Conservation (phyloP, 2,329 filamentous ascomycete genomes). For the Penicillium sp. region DNA sequence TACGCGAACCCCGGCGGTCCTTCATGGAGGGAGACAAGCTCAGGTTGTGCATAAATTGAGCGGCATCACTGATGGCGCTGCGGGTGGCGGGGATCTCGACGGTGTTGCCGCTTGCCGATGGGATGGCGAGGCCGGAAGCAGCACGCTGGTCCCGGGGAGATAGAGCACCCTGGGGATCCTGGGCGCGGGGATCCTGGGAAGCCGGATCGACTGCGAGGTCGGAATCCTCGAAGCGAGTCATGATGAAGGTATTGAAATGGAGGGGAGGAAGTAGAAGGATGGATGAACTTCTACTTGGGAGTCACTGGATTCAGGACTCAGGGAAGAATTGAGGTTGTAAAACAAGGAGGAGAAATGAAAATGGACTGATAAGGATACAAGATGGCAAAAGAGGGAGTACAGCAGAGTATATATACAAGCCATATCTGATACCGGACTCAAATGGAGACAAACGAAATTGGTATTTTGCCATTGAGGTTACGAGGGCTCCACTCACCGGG, state of each 20-base stretch:
- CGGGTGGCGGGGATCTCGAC: slow-evolving; percentile 63
- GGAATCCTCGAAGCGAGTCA: slow-evolving; percentile 54
- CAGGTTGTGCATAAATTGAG: slow-evolving; percentile 64
- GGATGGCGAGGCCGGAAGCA: slow-evolving; percentile 33
- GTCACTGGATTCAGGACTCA: slow-evolving; percentile 9
- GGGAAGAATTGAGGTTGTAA: slow-evolving; percentile 3
- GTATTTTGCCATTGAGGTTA: slow-evolving; percentile 13
- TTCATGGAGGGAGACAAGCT: slow-evolving; percentile 59
- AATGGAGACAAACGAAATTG: slow-evolving; percentile 10
- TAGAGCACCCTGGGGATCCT: slow-evolving; percentile 13
- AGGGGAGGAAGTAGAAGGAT: slow-evolving; percentile 3
- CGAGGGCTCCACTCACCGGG: slow-evolving; percentile 24
- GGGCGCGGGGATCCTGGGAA: slow-evolving; percentile 12
- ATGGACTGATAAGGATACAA: slow-evolving; percentile 14
- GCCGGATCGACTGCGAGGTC: slow-evolving; percentile 42
- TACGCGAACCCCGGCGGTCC: slow-evolving; percentile 60
- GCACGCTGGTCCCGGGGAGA: slow-evolving; percentile 22
- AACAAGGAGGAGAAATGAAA: slow-evolving; percentile 1
- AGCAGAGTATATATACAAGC: slow-evolving; percentile 17
- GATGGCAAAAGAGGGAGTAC: slow-evolving; percentile 3
- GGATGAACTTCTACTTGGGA: slow-evolving; percentile 8
- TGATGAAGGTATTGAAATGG: slow-evolving; percentile 32
- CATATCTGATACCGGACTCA: slow-evolving; percentile 12
- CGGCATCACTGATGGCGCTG: slow-evolving; percentile 59
- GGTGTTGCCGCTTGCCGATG: slow-evolving; percentile 43